phyloP scores from a whole-genome alignment of 2,329 filamentous ascomycete genomes.

The Elsinoe ampelina region DNA sequence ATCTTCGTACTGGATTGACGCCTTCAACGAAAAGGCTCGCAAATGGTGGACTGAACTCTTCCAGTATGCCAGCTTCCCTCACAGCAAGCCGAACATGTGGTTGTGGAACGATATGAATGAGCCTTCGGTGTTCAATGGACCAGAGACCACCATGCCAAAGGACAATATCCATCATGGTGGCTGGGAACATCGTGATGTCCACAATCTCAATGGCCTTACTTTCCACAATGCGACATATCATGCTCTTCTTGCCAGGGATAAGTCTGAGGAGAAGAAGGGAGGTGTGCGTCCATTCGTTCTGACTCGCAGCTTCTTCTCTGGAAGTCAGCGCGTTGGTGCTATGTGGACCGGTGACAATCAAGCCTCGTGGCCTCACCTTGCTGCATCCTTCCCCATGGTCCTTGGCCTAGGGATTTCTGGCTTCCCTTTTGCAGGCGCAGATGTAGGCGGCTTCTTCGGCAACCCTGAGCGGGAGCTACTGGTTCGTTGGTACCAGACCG shows the following conservation, averaged over 20 bases:
- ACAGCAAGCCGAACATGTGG: conserved; percentile 75
- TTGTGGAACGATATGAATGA: conserved; percentile 99
- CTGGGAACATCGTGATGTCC: conserved; percentile 95
- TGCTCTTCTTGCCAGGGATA: conserved; percentile 73
- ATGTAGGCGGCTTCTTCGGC: conserved; percentile 96
- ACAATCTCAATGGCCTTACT: conserved; percentile 92
- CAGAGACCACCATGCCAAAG: conserved; percentile 97
- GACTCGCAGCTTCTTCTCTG: conserved; percentile 85
- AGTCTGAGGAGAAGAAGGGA: conserved; percentile 55
- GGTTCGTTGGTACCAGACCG: conserved; percentile 91
- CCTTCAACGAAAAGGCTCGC: conserved; percentile 84
- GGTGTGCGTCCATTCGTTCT: conserved; percentile 71
- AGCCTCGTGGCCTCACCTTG: conserved; percentile 83
- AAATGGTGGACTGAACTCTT: conserved; percentile 89
- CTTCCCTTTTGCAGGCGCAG: conserved; percentile 87
- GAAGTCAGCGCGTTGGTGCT: conserved; percentile 78
- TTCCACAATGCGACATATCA: conserved; percentile 91
- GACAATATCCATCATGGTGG: conserved; percentile 85
- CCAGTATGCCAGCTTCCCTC: conserved; percentile 79
- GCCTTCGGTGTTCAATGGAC: conserved; percentile 96
- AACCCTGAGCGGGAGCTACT: conserved; percentile 89
- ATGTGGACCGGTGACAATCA: conserved; percentile 99
- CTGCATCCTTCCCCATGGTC: conserved; percentile 85
- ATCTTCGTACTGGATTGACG: conserved; percentile 91
- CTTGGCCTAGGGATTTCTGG: conserved; percentile 86